Evolutionary conservation across 192 early-diverging fungal genomes (phyloP).

Genomic region (Jimgerdemannia flammicorona): DNA sequence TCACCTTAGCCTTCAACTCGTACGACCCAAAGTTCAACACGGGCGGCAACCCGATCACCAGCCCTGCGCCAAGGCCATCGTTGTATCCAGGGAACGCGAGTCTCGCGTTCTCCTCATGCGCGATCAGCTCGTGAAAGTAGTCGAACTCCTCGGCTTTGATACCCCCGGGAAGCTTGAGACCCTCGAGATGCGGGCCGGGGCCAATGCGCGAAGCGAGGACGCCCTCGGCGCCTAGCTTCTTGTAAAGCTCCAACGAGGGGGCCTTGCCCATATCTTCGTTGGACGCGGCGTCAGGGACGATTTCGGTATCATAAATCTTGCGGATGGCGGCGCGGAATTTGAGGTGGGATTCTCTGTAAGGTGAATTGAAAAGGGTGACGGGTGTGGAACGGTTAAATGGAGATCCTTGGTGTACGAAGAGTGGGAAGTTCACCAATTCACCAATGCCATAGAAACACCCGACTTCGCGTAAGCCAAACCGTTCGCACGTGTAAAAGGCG

Average conservation of each 20-base stretch:
- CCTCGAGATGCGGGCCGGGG: constrained; percentile 31
- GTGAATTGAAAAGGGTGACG: constrained; percentile 36
- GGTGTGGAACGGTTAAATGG: too few relatives aligned
- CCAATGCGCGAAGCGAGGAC: constrained; percentile 66
- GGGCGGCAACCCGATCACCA: constrained; percentile 75
- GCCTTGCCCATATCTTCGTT: constrained; percentile 75
- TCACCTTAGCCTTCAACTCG: constrained; percentile 52
- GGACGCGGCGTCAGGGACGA: constrained; percentile 63
- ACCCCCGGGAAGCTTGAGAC: constrained; percentile 39
- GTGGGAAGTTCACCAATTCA: too few relatives aligned
- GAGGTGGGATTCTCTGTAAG: constrained; percentile 73
- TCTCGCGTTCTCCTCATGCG: constrained; percentile 75
- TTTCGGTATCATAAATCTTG: constrained; percentile 65
- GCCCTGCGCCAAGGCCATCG: constrained; percentile 68
- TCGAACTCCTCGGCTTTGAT: constrained; percentile 60
- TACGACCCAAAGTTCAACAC: constrained; percentile 69
- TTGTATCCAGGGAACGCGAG: constrained; percentile 66
- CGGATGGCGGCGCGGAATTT: constrained; percentile 58
- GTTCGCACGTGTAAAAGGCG: neutral
- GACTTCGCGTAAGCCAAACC: neutral
- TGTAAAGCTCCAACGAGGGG: constrained; percentile 61
- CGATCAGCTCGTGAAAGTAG: constrained; percentile 71
- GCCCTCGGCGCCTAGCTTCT: constrained; percentile 65
- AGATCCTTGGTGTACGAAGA: too few relatives aligned
- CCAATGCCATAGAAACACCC: neutral